These are phyloP conservation scores for Kwoniella mangroviensis DNA, from an alignment of 768 basidiomycete genomes.

Conservation along the genomic window DNA sequence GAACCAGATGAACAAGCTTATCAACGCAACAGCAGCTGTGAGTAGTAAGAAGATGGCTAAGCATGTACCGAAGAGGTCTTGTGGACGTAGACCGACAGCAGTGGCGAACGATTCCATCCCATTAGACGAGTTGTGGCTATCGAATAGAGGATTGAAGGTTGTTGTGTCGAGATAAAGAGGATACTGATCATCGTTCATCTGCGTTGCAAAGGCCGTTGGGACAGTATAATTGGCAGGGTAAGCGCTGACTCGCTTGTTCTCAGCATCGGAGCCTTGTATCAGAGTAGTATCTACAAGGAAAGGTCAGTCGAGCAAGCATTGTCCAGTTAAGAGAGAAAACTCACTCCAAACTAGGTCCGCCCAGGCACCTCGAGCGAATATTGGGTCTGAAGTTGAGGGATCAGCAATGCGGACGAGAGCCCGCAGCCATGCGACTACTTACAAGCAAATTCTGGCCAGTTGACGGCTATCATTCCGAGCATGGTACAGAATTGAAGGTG, in stretches of 20 bases:
- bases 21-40: conserved; percentile 69
- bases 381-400: conserved; percentile 68
- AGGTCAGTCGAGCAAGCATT: conserved; percentile 19
- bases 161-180: conserved; percentile 75
- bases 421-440: conserved; percentile 53
- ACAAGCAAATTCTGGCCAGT: conserved; percentile 94
- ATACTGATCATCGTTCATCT: conserved; percentile 72
- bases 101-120: conserved; percentile 86
- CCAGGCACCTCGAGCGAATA: conserved; percentile 87
- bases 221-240: conserved; percentile 66
- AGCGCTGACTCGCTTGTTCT: conserved; percentile 69
- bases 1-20: conserved; percentile 75
- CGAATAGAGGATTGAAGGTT: conserved; percentile 74
- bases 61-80: conserved; percentile 81
- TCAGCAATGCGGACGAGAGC: not conserved
- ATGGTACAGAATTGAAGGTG: conserved; percentile 79
- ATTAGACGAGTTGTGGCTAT: conserved; percentile 63
- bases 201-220: conserved; percentile 72
- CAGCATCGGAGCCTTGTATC: conserved; percentile 61
- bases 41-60: conserved; percentile 82
- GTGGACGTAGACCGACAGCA: conserved; percentile 77
- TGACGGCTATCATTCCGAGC: conserved; percentile 88
- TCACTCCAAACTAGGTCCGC: conserved; percentile 64
- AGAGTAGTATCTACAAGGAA: conserved; percentile 71
- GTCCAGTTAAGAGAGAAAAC: conserved; percentile 17